Percentiles rank a stretch among this genome's conserved stretches.
These are phyloP conservation scores for Capsicum baccatum DNA, from an alignment of 257 asterid genomes.

Conservation along the genomic window DNA sequence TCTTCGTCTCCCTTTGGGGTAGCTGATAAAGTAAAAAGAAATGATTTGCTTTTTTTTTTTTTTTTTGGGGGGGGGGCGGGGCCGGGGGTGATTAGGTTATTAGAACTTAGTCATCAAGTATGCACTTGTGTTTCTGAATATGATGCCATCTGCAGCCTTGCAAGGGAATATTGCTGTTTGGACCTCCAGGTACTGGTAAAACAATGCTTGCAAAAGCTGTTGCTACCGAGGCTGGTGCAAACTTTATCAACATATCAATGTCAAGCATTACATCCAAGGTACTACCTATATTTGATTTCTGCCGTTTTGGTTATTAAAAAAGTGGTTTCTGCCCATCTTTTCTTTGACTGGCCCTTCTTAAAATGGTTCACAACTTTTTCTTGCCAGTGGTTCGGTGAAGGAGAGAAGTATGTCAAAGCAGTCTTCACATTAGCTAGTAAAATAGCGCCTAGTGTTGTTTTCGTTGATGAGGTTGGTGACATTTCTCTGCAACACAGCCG, in stretches of 20 bases:
- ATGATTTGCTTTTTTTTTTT: neutral
- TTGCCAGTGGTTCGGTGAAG: constrained; percentile 91
- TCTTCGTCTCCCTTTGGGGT: neutral
- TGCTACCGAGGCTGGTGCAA: constrained; percentile 94
- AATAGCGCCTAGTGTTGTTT: constrained; percentile 83
- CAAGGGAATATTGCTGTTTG: constrained; percentile 91
- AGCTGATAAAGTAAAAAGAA: constrained; percentile 67
- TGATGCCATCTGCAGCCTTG: constrained; percentile 69
- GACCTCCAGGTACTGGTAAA: constrained; percentile 94
- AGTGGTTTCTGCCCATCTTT: neutral
- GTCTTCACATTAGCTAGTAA: constrained; percentile 88
- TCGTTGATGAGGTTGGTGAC: constrained; percentile 81
- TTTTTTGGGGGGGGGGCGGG: no score
- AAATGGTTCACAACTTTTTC: constrained; percentile 23
- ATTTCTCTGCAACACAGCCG: neutral
- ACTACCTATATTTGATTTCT: constrained; percentile 30
- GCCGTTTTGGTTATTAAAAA: neutral
- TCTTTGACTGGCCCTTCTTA: constrained; percentile 9
- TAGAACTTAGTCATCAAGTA: neutral
- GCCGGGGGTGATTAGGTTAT: neutral
- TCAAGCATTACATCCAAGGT: constrained; percentile 91
- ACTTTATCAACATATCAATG: constrained; percentile 90
- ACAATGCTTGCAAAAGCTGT: constrained; percentile 97
- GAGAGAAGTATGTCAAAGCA: constrained; percentile 88
- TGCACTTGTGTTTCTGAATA: constrained; percentile 31